These are phyloP conservation scores for Yamadazyma philogaea DNA, from an alignment of 805 yeast species.

Conservation along the genomic window DNA sequence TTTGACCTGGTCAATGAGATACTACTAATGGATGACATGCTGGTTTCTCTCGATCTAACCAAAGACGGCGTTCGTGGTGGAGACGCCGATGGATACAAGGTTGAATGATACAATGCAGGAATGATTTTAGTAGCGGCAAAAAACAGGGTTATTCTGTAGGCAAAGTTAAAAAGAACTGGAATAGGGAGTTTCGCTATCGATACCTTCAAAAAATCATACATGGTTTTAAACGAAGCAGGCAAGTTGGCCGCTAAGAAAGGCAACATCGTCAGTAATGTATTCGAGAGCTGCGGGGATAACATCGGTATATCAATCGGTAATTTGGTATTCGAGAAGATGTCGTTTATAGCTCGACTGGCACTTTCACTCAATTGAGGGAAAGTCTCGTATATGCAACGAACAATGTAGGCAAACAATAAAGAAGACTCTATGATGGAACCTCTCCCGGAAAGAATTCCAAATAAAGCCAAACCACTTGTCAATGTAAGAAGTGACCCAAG, in stretches of 20 bases:
- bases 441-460: constrained; percentile 76
- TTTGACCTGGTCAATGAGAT: constrained; percentile 10
- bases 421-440: constrained; percentile 94
- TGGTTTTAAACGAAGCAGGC: constrained; percentile 50
- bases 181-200: constrained; percentile 68
- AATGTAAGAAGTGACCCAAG: constrained; percentile 82
- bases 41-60: constrained; percentile 31
- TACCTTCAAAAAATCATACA: constrained; percentile 52
- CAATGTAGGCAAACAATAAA: constrained; percentile 82
- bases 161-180: constrained; percentile 75
- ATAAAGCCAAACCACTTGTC: constrained; percentile 69
- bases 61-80: constrained; percentile 44
- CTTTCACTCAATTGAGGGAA: constrained; percentile 79
- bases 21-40: constrained; percentile 22
- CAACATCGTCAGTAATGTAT: constrained; percentile 31
- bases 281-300: constrained; percentile 35
- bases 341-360: constrained; percentile 23
- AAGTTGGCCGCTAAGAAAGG: constrained; percentile 51
- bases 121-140: constrained; percentile 92
- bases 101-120: constrained; percentile 60
- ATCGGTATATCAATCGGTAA: constrained; percentile 20
- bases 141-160: constrained; percentile 82
- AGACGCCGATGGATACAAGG: constrained; percentile 32
- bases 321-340: constrained; percentile 14
- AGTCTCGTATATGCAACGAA: constrained; percentile 87